Evolutionary conservation across 2,329 filamentous ascomycete species (phyloP).

Genomic region (Colletotrichum sp.): DNA sequence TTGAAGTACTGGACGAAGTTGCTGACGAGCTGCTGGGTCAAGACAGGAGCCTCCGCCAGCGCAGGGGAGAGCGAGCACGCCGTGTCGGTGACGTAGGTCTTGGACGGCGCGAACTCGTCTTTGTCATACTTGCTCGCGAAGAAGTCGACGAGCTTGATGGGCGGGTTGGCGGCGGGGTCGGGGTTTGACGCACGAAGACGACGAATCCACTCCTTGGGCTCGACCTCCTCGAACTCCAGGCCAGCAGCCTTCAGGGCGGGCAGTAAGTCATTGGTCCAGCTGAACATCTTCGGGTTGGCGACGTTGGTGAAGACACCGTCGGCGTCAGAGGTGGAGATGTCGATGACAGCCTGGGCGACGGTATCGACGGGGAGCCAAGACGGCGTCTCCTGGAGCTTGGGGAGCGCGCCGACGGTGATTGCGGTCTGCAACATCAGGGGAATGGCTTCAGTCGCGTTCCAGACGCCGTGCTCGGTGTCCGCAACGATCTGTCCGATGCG

Average conservation of each 20-base stretch:
- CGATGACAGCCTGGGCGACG: conserved; percentile 44
- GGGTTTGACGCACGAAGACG: conserved; percentile 47
- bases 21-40: conserved; percentile 35
- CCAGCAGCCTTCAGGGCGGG: conserved; percentile 50
- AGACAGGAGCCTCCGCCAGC: conserved; percentile 40
- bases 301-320: conserved; percentile 50
- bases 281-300: conserved; percentile 50
- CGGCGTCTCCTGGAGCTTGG: conserved; percentile 47
- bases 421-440: conserved; percentile 55
- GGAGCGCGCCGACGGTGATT: conserved; percentile 46
- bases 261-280: conserved; percentile 56
- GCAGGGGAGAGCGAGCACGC: conserved; percentile 47
- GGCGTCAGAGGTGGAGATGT: conserved; percentile 36
- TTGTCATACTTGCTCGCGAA: conserved; percentile 42
- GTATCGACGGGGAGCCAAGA: conserved; percentile 53
- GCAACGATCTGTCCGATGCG: conserved; percentile 58
- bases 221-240: conserved; percentile 49
- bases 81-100: conserved; percentile 42
- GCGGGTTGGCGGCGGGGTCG: conserved; percentile 52
- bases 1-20: conserved; percentile 42
- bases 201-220: conserved; percentile 47
- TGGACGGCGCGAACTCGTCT: conserved; percentile 48
- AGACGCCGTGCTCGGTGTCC: conserved; percentile 50
- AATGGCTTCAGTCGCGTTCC: conserved; percentile 58
- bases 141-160: conserved; percentile 59